A percentile compares a stretch with the other conserved stretches of the same genome.
Evolutionary conservation across 495 filamentous ascomycete species (phyloP).

Genomic region (Penicillium cataractarum): DNA sequence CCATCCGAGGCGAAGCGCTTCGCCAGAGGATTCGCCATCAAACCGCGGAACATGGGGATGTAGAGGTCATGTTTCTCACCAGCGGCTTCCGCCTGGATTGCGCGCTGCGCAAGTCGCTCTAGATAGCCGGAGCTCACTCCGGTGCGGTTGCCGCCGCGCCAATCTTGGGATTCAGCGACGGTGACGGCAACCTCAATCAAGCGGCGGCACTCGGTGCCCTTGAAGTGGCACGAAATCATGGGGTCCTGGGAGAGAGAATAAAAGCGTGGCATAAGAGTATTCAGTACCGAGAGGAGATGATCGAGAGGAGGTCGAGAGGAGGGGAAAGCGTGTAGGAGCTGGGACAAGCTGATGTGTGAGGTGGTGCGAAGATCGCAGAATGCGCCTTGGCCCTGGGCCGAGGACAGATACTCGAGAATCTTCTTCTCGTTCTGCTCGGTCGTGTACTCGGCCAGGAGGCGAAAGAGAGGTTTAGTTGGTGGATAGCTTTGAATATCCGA

Average conservation of each 20-base stretch:
- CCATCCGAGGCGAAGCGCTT: slow-evolving; percentile 87
- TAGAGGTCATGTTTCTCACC: slow-evolving; percentile 61
- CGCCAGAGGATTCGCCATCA: slow-evolving; percentile 97
- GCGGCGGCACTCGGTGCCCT: slow-evolving; percentile 72
- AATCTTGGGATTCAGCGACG: slow-evolving; percentile 84
- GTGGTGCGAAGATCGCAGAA: slow-evolving; percentile 96
- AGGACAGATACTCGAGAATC: slow-evolving; percentile 80
- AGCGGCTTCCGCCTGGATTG: slow-evolving; percentile 64
- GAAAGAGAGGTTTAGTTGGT: slow-evolving; percentile 85
- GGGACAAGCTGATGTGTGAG: slow-evolving; percentile 78
- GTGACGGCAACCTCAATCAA: slow-evolving; percentile 94
- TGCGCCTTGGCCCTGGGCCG: slow-evolving; percentile 86
- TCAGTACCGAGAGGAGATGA: slow-evolving; percentile 76
- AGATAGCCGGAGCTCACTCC: slow-evolving; percentile 84
- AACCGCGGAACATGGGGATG: slow-evolving; percentile 94
- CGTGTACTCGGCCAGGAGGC: slow-evolving; percentile 84
- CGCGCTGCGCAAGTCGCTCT: slow-evolving; percentile 72
- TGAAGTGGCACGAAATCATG: slow-evolving; percentile 71
- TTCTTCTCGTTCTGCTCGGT: slow-evolving; percentile 80
- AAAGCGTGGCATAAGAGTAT: slow-evolving; percentile 92
- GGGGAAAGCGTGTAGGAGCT: slow-evolving; percentile 90
- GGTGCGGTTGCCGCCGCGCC: slow-evolving; percentile 67
- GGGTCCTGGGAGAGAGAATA: slow-evolving; percentile 98
- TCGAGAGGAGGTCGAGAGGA: slow-evolving; percentile 85
- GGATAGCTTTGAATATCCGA: slow-evolving; percentile 90